phyloP scores from a whole-genome alignment of 225 moss, liverwort and hornwort species.

The Anthoceros angustus region DNA sequence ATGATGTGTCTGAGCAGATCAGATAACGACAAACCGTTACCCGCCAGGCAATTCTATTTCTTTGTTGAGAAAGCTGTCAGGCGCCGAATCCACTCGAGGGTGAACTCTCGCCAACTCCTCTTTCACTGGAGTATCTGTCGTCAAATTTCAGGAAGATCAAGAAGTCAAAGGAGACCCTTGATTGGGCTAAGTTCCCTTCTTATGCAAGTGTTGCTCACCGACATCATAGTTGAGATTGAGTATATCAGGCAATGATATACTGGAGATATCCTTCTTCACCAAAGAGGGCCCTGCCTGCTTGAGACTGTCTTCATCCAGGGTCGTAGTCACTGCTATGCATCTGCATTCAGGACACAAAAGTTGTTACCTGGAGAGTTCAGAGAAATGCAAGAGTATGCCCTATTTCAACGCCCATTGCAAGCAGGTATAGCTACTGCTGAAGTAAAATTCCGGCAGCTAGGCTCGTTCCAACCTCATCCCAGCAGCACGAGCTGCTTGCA shows the following conservation, averaged over 20 bases:
- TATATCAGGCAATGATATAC: conserved; percentile 65
- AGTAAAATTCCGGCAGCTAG: too few species aligned
- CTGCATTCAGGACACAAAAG: conserved; percentile 18
- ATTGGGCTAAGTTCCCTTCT: neutral
- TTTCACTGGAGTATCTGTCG: too few species aligned
- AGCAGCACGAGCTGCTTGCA: conserved; percentile 83
- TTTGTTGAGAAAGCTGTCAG: conserved; percentile 14
- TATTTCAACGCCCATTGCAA: neutral
- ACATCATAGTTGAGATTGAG: conserved; percentile 19
- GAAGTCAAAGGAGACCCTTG: too few species aligned
- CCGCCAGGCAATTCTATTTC: conserved; percentile 48
- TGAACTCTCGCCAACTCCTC: too few species aligned
- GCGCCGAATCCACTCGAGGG: too few species aligned
- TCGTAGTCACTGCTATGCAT: conserved; percentile 91
- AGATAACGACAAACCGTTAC: conserved; percentile 19
- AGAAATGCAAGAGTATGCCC: neutral
- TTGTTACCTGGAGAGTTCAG: neutral
- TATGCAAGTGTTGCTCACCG: neutral
- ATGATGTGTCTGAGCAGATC: too few species aligned
- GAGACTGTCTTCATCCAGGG: conserved; percentile 53
- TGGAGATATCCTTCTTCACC: conserved; percentile 56
- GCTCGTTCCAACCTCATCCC: conserved; percentile 60
- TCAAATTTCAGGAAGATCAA: too few species aligned
- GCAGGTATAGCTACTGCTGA: neutral
- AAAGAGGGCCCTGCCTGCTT: conserved; percentile 54